phyloP scores from a whole-genome alignment of 140 eudicot genomes.

The Bidens hawaiensis region DNA sequence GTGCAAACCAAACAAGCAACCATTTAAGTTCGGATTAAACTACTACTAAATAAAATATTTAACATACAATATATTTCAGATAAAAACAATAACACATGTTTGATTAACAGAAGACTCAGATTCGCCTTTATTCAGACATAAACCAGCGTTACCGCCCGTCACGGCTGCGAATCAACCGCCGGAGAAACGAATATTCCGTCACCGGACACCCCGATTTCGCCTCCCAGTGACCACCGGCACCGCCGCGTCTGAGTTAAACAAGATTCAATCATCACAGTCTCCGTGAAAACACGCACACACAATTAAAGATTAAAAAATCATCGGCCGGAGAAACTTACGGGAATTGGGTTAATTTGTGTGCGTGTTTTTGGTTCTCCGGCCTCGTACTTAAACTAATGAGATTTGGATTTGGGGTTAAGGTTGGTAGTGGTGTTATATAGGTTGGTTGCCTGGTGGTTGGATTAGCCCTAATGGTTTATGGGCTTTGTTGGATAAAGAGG shows the following conservation, averaged over 20 bases:
- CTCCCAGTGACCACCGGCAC: conserved; percentile 24
- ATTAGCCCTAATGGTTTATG: conserved; percentile 1
- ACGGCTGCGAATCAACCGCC: conserved; percentile 26
- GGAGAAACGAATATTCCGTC: background rate
- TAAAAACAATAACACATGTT: too few relatives aligned
- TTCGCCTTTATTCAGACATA: conserved; percentile 36
- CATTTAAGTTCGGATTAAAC: too few relatives aligned
- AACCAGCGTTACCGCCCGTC: background rate
- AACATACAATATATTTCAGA: too few relatives aligned
- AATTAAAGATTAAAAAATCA: conserved; percentile 18
- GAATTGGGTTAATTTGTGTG: background rate
- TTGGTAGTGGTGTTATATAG: background rate
- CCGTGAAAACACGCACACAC: conserved; percentile 19
- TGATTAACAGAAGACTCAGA: conserved; percentile 35
- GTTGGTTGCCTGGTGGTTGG: background rate
- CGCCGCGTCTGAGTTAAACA: conserved; percentile 15
- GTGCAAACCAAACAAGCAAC: too few relatives aligned
- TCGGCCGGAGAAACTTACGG: conserved; percentile 8
- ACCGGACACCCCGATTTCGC: conserved; percentile 6
- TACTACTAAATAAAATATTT: too few relatives aligned
- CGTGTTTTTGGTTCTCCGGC: conserved; percentile 15
- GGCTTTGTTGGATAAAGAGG: background rate
- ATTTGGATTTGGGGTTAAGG: background rate
- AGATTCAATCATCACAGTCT: conserved; percentile 32
- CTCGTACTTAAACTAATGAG: conserved; percentile 36